Percentiles rank a stretch among this genome's conserved stretches.
Conservation (phyloP, 2,329 filamentous ascomycete species). For the Pezicula neosporulosa region DNA sequence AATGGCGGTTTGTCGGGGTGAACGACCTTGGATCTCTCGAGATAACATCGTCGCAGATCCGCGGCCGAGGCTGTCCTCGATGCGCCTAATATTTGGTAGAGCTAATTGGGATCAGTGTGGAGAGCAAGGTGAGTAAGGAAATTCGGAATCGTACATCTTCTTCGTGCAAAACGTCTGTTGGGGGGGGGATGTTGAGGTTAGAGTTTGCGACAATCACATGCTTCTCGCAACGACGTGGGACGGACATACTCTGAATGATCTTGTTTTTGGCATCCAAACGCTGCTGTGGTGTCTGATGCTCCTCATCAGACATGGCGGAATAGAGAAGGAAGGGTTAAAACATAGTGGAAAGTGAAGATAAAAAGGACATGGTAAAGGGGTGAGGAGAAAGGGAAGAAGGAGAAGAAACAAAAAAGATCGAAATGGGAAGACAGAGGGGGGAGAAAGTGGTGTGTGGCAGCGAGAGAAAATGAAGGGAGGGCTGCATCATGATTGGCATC, state of each 20-base stretch:
- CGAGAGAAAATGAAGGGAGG: constrained; percentile 1
- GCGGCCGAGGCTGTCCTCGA: constrained; percentile 26
- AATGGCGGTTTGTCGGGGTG: constrained; percentile 35
- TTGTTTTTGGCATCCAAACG: constrained; percentile 19
- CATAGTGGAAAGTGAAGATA: neutral
- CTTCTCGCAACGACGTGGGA: neutral
- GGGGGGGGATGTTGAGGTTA: constrained; percentile 5
- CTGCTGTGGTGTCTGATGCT: constrained; percentile 19
- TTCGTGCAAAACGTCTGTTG: constrained; percentile 26
- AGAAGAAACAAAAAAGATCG: neutral
- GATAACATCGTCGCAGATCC: constrained; percentile 35
- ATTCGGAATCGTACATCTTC: constrained; percentile 26
- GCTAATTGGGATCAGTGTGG: constrained; percentile 16
- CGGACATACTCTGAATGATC: constrained; percentile 22
- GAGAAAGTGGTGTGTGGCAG: constrained; percentile 2
- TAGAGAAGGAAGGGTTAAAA: constrained; percentile 19
- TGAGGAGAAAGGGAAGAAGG: neutral
- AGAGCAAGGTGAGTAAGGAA: neutral
- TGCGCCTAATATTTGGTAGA: constrained; percentile 35
- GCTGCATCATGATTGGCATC: too few relatives aligned
- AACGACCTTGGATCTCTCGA: constrained; percentile 35
- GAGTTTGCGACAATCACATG: constrained; percentile 24
- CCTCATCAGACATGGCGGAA: constrained; percentile 27
- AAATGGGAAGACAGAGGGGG: neutral
- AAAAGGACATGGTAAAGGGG: neutral